phyloP scores from a whole-genome alignment of 441 rosid genomes.

The Aleurites moluccanus region DNA sequence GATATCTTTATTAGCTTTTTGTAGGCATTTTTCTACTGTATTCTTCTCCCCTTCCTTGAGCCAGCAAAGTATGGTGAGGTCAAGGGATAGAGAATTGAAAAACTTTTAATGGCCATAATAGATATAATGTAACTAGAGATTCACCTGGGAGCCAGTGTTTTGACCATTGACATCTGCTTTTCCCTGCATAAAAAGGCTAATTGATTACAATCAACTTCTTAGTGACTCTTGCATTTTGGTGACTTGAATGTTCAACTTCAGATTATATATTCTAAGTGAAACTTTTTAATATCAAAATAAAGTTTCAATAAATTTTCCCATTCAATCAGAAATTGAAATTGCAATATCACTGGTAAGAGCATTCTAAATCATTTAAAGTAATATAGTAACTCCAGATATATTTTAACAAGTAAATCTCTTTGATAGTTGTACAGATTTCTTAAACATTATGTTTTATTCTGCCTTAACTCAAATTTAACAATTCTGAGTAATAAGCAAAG shows the following conservation, averaged over 20 bases:
- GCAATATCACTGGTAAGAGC: too few species aligned
- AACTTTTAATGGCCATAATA: neutral
- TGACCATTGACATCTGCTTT: constrained; percentile 28
- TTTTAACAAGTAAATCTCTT: neutral
- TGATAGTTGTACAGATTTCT: too few species aligned
- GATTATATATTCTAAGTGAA: too few species aligned
- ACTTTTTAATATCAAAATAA: too few species aligned
- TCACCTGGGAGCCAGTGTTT: constrained; percentile 28
- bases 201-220: neutral
- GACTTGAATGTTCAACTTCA: neutral
- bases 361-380: neutral
- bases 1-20: constrained; percentile 25
- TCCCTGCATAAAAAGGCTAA: constrained; percentile 31
- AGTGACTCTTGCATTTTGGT: neutral
- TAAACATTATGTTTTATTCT: neutral
- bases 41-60: constrained; percentile 36
- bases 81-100: neutral
- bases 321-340: neutral
- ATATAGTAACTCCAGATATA: neutral
- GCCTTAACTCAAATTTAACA: neutral
- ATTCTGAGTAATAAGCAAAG: neutral
- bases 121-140: neutral
- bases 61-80: constrained; percentile 6
- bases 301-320: neutral
- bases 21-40: constrained; percentile 19